Evolutionary conservation across 2,329 filamentous ascomycete genomes (phyloP).

Genomic region (Chaetomiaceae sp.): DNA sequence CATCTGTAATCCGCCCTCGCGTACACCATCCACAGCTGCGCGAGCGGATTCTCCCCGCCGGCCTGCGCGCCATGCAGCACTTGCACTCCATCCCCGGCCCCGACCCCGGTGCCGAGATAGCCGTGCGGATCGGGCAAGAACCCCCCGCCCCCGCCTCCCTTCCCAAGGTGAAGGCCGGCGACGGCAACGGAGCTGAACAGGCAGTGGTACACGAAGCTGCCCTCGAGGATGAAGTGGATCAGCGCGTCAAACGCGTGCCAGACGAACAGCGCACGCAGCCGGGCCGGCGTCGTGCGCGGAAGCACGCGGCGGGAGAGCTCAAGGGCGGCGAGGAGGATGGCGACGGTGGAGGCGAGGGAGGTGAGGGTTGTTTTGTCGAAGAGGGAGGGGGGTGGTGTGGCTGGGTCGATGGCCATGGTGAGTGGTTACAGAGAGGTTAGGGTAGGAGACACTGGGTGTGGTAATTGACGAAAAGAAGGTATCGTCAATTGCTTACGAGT

Average conservation of each 20-base stretch:
- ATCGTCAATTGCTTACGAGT: too few species aligned
- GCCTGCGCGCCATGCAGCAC: constrained; percentile 54
- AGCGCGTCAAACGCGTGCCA: constrained; percentile 94
- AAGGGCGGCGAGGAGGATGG: constrained; percentile 47
- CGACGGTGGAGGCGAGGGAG: constrained; percentile 50
- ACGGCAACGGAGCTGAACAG: constrained; percentile 60
- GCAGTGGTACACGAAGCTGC: constrained; percentile 86
- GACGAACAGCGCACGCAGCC: constrained; percentile 74
- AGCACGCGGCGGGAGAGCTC: constrained; percentile 41
- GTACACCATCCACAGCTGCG: constrained; percentile 63
- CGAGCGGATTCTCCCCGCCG: constrained; percentile 48
- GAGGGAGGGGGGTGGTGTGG: constrained; percentile 37
- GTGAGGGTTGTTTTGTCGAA: constrained; percentile 55
- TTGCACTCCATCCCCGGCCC: constrained; percentile 29
- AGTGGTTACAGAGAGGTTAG: too few species aligned
- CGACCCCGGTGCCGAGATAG: constrained; percentile 38
- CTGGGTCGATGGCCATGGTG: background rate
- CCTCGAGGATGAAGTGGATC: constrained; percentile 87
- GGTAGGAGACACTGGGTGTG: too few species aligned
- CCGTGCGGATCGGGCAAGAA: constrained; percentile 44
- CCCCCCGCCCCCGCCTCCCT: constrained; percentile 26
- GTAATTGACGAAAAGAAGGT: too few species aligned
- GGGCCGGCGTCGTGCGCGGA: constrained; percentile 42
- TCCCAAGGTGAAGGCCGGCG: constrained; percentile 23
- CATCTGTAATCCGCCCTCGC: constrained; percentile 57